These are phyloP conservation scores for Vitis hybrid DNA, from an alignment of 177 flowering plant species.

Conservation along the genomic window DNA sequence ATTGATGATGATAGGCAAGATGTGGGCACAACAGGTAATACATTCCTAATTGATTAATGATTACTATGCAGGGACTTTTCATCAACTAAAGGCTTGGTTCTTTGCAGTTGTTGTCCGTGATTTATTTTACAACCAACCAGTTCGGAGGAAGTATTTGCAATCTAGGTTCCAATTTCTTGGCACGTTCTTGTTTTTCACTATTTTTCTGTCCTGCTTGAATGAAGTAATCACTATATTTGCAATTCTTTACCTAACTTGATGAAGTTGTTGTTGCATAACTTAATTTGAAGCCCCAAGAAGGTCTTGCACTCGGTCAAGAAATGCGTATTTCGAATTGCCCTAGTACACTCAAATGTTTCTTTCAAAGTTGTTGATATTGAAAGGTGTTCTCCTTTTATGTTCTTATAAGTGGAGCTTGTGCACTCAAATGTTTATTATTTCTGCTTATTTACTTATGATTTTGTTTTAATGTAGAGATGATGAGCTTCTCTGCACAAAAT, in stretches of 20 bases:
- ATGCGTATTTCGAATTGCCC: slow-evolving; percentile 66
- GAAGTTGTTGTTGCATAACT: slow-evolving; percentile 7
- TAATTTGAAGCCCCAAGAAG: slow-evolving; percentile 68
- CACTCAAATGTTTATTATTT: background rate
- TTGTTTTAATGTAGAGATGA: slow-evolving; percentile 48
- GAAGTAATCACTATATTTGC: background rate
- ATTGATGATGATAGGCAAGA: slow-evolving; percentile 69
- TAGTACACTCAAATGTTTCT: slow-evolving; percentile 65
- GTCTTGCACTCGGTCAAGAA: slow-evolving; percentile 70
- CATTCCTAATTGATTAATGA: background rate
- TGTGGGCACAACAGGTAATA: slow-evolving; percentile 87
- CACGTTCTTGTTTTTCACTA: background rate
- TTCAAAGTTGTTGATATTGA: slow-evolving; percentile 71
- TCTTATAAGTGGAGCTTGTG: background rate
- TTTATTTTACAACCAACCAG: slow-evolving; percentile 96
- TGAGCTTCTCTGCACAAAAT: slow-evolving; percentile 50
- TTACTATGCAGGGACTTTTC: background rate
- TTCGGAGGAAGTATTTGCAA: slow-evolving; percentile 78
- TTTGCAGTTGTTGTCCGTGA: slow-evolving; percentile 79
- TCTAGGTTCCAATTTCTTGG: slow-evolving; percentile 52
- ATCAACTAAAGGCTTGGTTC: background rate
- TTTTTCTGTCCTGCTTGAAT: background rate
- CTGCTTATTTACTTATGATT: slow-evolving; percentile 6
- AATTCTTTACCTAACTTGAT: slow-evolving; percentile 19
- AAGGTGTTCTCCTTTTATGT: slow-evolving; percentile 44